Evolutionary conservation across 1,284 basidiomycete genomes (phyloP).

Genomic region (Irpex lacteus): DNA sequence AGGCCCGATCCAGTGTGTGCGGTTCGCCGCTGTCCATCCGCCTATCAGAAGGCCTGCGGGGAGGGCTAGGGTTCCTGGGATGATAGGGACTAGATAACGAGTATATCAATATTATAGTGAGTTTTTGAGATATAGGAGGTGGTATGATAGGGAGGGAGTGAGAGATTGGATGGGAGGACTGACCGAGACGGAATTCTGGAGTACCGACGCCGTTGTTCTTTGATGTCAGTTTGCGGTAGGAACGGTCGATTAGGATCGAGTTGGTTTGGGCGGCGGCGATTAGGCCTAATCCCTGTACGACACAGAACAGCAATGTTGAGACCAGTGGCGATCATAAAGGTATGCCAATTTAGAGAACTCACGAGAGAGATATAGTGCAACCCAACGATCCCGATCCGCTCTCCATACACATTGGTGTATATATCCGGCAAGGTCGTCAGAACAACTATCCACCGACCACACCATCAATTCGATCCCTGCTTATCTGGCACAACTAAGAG

Average conservation of each 20-base stretch:
- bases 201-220: slow-evolving; percentile 51
- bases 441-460: slow-evolving; percentile 38
- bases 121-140: too few relatives aligned
- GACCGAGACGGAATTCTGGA: slow-evolving; percentile 48
- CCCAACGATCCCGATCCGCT: slow-evolving; percentile 52
- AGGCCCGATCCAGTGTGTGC: slow-evolving; percentile 61
- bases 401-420: slow-evolving; percentile 48
- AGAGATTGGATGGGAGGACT: slow-evolving; percentile 8
- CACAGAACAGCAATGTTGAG: background rate
- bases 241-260: slow-evolving; percentile 49
- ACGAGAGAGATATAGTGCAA: slow-evolving; percentile 62
- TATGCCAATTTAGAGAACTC: background rate
- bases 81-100: slow-evolving; percentile 33
- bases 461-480: background rate
- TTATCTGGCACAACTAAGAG: background rate
- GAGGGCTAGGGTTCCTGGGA: slow-evolving; percentile 50
- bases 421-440: slow-evolving; percentile 64
- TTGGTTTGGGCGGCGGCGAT: slow-evolving; percentile 52
- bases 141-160: too few relatives aligned
- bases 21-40: slow-evolving; percentile 60
- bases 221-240: slow-evolving; percentile 48
- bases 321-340: background rate
- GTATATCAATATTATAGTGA: background rate
- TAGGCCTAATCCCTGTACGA: slow-evolving; percentile 35
- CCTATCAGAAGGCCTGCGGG: slow-evolving; percentile 59